phyloP scores from a whole-genome alignment of 192 early-diverging fungal species.

The Mortierella claussenii region DNA sequence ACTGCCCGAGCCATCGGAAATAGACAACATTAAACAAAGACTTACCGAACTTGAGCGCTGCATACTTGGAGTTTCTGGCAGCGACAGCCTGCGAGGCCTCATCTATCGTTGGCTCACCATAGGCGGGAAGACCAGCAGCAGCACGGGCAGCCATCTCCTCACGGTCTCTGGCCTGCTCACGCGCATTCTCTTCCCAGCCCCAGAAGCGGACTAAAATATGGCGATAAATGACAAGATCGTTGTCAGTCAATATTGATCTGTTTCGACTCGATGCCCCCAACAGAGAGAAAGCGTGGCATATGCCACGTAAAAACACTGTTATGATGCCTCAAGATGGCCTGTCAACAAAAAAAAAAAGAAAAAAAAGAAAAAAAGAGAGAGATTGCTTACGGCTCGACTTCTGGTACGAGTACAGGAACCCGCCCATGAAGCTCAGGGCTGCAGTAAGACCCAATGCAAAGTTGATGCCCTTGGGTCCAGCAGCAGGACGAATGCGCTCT shows the following conservation, averaged over 20 bases:
- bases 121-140: conserved; percentile 74
- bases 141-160: conserved; percentile 69
- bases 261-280: no score
- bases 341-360: background rate
- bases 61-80: conserved; percentile 72
- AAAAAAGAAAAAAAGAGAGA: conserved; percentile 15
- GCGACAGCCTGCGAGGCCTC: conserved; percentile 68
- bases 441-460: conserved; percentile 65
- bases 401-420: conserved; percentile 85
- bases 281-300: no score
- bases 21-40: conserved; percentile 1
- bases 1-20: no score
- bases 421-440: conserved; percentile 65
- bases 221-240: no score
- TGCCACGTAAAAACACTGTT: no score
- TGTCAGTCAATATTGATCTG: no score
- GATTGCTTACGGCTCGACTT: conserved; percentile 72
- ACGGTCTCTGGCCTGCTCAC: conserved; percentile 77
- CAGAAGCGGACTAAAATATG: conserved; percentile 92
- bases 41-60: conserved; percentile 72
- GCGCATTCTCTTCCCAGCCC: conserved; percentile 89
- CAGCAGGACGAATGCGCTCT: conserved; percentile 63
- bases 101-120: conserved; percentile 68
- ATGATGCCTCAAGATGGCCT: no score
- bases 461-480: conserved; percentile 55